A percentile compares a stretch with the other conserved stretches of the same genome.
phyloP scores from a whole-genome alignment of 495 filamentous ascomycete genomes.

The Podospora pseudopauciseta region DNA sequence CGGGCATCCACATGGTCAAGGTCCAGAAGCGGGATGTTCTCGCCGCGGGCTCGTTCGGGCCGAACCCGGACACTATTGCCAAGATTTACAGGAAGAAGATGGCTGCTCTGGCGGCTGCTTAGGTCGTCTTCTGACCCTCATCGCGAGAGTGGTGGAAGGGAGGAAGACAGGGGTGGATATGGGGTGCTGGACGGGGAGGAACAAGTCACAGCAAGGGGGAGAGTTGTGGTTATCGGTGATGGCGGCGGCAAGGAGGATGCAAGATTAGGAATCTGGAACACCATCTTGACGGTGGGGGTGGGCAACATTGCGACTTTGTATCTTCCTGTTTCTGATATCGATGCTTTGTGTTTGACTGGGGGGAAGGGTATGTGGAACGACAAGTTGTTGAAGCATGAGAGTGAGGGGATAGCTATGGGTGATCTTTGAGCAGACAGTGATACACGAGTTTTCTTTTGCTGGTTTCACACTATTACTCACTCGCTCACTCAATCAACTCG shows the following conservation, averaged over 20 bases:
- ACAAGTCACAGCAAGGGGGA: not conserved
- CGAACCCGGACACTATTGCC: constrained; percentile 32
- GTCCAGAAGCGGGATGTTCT: constrained; percentile 32
- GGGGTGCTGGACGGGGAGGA: not conserved
- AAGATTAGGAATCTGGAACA: not conserved
- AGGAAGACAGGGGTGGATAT: not conserved
- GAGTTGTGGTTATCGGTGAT: not conserved
- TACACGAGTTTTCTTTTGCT: not conserved
- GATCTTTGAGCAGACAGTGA: constrained; percentile 7
- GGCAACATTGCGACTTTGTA: constrained; percentile 18
- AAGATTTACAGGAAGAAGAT: constrained; percentile 36
- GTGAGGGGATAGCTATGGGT: constrained; percentile 12
- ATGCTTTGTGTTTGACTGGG: not conserved
- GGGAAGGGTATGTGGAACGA: not conserved
- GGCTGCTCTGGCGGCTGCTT: constrained; percentile 17
- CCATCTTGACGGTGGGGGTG: constrained; percentile 7
- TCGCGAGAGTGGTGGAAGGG: not conserved
- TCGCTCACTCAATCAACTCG: not conserved
- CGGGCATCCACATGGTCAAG: constrained; percentile 24
- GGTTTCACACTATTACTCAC: not conserved
- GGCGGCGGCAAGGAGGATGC: not conserved
- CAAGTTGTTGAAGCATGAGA: not conserved
- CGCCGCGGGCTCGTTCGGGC: constrained; percentile 28
- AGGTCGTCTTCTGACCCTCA: not conserved
- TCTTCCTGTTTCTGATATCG: constrained; percentile 14